Base-by-base conservation (phyloP, 495 filamentous ascomycete species). In the Xylaria venustula region DNA sequence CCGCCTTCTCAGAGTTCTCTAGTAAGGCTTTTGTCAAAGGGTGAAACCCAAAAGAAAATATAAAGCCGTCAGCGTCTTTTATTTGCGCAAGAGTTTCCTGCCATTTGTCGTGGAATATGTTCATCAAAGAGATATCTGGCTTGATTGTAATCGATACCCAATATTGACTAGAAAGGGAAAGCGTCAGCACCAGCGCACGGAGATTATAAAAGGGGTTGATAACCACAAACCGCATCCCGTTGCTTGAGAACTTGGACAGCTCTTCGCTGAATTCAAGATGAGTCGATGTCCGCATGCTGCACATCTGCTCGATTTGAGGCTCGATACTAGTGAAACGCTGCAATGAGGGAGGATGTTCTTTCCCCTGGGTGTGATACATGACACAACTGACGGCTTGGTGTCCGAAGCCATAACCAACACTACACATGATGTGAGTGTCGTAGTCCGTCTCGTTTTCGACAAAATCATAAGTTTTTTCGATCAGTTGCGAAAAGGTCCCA, bases 11-110 rank as follows among this genome's bases (percentile, higher is more conserved):
- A 11, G 68, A 61, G 32, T 48, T 62, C 14, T 55, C 48, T 19
- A 65, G 41, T 12, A 69, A 51, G 15, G 46, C 54, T 20, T 50
- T 60, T 8, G 72, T 64, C 12, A 76, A 36, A 6, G 73, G 70
- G 25, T 75, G 72, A 55, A 66, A 69, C n/a, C 58, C 52, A 15
- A 73, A 58, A 9, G 49, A 52, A 17, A 58, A 51, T n/a, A 12
- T 28, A 47, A 67, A 54, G 25, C 58, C 60, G 26, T 53, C 19
- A 1, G 32, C 17, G 41, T 60, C 44, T 44, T 63, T 48, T 15
- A 62, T 42, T 40, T 40, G 37, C 12, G 32, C 7, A 34, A 62
- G 52, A 15, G 28, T 56, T 23, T 65, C 53, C 28, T 62, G 34
- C 63, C 58, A 65, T 25, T 40, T 61, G 3, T 48, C 40, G 19